Evolutionary conservation across 495 filamentous ascomycete genomes (phyloP).

Genomic region (Copromyces sp.): DNA sequence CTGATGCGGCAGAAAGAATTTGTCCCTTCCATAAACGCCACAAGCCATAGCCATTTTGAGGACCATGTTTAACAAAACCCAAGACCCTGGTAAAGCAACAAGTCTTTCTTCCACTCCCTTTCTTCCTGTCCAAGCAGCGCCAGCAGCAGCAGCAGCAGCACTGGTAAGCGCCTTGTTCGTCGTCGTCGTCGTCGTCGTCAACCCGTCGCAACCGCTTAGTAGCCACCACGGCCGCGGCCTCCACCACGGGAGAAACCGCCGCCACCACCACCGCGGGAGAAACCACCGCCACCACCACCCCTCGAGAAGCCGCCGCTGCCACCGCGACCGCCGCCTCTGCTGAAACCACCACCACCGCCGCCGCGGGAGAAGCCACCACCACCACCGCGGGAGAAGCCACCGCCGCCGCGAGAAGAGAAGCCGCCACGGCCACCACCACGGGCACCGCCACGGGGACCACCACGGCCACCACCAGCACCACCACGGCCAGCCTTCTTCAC

Average conservation of each 20-base stretch:
- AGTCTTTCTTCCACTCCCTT: neutral
- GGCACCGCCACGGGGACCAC: slow-evolving; percentile 33
- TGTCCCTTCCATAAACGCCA: neutral
- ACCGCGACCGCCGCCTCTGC: slow-evolving; percentile 12
- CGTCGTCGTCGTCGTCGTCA: neutral
- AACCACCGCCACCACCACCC: slow-evolving; percentile 18
- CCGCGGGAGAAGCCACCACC: slow-evolving; percentile 30
- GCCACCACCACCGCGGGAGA: slow-evolving; percentile 12
- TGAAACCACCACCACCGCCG: slow-evolving; percentile 30
- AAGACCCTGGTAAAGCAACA: neutral
- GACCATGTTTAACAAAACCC: neutral
- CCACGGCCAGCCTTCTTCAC: slow-evolving; percentile 48
- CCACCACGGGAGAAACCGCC: slow-evolving; percentile 13
- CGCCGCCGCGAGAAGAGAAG: slow-evolving; percentile 36
- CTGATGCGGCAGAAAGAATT: neutral
- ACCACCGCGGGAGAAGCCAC: slow-evolving; percentile 25
- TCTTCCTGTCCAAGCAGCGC: neutral
- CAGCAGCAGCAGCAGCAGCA: neutral
- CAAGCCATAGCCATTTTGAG: neutral
- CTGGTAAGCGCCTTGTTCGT: neutral
- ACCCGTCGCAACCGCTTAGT: neutral
- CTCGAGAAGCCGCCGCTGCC: slow-evolving; percentile 11
- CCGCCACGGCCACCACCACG: slow-evolving; percentile 37
- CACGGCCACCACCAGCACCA: slow-evolving; percentile 24
- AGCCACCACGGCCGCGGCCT: slow-evolving; percentile 14